phyloP scores from a whole-genome alignment of 1,284 basidiomycete genomes.

The Trametes hirsuta region DNA sequence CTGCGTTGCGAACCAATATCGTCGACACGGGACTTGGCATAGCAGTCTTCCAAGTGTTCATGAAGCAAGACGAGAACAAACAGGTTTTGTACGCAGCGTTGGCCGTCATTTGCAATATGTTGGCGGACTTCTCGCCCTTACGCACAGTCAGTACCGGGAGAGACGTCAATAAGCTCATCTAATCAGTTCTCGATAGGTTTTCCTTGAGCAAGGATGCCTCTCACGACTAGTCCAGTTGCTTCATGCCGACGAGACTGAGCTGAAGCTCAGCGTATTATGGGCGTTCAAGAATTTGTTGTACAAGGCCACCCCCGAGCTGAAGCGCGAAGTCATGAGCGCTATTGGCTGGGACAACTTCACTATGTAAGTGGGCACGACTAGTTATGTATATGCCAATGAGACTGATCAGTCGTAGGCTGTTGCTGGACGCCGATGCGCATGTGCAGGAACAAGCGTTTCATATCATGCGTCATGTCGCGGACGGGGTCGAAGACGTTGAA shows the following conservation, averaged over 20 bases:
- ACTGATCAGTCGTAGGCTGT: conserved; percentile 40
- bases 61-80: conserved; percentile 60
- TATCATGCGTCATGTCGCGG: conserved; percentile 64
- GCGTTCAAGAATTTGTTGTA: conserved; percentile 78
- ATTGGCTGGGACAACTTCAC: conserved; percentile 64
- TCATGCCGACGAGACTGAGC: conserved; percentile 51
- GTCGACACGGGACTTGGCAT: conserved; percentile 81
- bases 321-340: conserved; percentile 62
- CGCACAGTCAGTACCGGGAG: conserved; percentile 52
- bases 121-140: conserved; percentile 86
- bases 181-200: conserved; percentile 42
- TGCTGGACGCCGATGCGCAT: conserved; percentile 50
- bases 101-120: conserved; percentile 80
- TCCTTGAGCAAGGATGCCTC: conserved; percentile 68
- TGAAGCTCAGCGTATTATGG: conserved; percentile 78
- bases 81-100: conserved; percentile 76
- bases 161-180: conserved; percentile 5
- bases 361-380: conserved; percentile 42
- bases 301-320: conserved; percentile 61
- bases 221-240: conserved; percentile 63
- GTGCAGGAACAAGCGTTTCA: conserved; percentile 71
- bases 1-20: conserved; percentile 80
- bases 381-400: not conserved
- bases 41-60: conserved; percentile 65
- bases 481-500: conserved; percentile 61